Conservation (phyloP, 2,329 filamentous ascomycete genomes). For the Truncatella angustata region DNA sequence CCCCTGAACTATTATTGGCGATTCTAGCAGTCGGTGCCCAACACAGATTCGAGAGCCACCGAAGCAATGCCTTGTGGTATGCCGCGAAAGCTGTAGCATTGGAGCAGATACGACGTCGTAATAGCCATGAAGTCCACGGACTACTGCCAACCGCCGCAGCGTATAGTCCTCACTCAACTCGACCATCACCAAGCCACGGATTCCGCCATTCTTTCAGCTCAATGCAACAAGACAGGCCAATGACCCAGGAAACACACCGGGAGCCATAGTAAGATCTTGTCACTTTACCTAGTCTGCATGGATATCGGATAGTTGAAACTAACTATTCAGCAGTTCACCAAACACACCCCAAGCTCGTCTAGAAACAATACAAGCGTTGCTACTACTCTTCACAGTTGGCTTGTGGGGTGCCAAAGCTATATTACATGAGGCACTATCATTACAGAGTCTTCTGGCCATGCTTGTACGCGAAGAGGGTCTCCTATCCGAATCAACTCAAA, state of each 20-base stretch:
- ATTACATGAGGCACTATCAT: constrained; percentile 55
- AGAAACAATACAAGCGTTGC: constrained; percentile 63
- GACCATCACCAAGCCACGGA: constrained; percentile 55
- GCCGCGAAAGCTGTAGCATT: constrained; percentile 56
- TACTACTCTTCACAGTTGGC: constrained; percentile 59
- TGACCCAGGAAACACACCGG: constrained; percentile 57
- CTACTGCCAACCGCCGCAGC: constrained; percentile 55
- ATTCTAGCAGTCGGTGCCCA: constrained; percentile 67
- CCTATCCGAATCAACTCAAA: constrained; percentile 45
- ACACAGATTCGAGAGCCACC: constrained; percentile 60
- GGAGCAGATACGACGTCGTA: constrained; percentile 57
- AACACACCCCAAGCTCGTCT: constrained; percentile 59
- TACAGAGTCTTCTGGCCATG: constrained; percentile 58
- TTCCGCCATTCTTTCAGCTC: constrained; percentile 60
- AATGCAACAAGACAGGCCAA: constrained; percentile 54
- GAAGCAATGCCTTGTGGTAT: constrained; percentile 61
- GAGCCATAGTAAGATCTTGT: constrained; percentile 53
- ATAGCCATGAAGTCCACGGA: constrained; percentile 56
- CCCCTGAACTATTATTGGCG: constrained; percentile 66
- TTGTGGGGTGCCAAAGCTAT: constrained; percentile 62
- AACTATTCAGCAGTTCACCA: constrained; percentile 42
- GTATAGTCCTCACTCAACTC: constrained; percentile 59
- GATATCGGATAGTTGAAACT: no score
- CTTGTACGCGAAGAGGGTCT: constrained; percentile 59
- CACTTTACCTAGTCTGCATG: no score